Evolutionary conservation across 2,329 filamentous ascomycete species (phyloP), one percentile per base, ranked within the genome.

Genomic region (Cladosporium velox): DNA sequence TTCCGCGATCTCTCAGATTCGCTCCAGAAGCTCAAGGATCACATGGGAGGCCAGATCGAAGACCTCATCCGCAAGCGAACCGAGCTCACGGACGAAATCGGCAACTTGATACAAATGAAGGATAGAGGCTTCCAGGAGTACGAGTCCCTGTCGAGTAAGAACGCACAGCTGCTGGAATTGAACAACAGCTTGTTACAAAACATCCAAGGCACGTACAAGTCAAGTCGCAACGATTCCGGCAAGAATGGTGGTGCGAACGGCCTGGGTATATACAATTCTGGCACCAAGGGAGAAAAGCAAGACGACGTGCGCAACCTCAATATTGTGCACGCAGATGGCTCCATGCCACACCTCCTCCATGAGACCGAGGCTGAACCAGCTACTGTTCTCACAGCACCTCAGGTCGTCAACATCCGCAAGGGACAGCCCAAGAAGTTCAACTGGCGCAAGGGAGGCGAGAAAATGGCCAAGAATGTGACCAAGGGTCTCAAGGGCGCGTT

Each of bases 381-480:
- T 7, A 85, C 85, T 0, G 79, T 90, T 59, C 77, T 88, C 69
- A 84, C 88, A 32, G 91, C 92, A 2, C 93, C 95, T n/a, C 95
- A 96, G 67, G 91, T 98, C 38, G 91, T 98, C 67, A 96, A 95
- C 73, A 96, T 98, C 69, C 89, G 93, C 73, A 98, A 97, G 81
- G 93, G 91, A 30, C 93, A 97, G 76, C 88, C 90, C 64, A 96
- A 93, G 82, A 98, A 97, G 78, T 97, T 97, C 81, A 97, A 97
- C 81, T 98, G 95, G 93, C 97, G 97, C 85, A 97, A 96, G 83
- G 93, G 93, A 47, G 92, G 92, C 47, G 94, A 96, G 79, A 93
- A 91, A 65, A 90, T 98, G 72, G 93, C 93, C 32, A 96, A 97
- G 79, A 94, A 93, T 75, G 91, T 98, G 61, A 91, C 91, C 68